Conservation (phyloP, 345 rosid genomes). For the Arabis hirsuta region DNA sequence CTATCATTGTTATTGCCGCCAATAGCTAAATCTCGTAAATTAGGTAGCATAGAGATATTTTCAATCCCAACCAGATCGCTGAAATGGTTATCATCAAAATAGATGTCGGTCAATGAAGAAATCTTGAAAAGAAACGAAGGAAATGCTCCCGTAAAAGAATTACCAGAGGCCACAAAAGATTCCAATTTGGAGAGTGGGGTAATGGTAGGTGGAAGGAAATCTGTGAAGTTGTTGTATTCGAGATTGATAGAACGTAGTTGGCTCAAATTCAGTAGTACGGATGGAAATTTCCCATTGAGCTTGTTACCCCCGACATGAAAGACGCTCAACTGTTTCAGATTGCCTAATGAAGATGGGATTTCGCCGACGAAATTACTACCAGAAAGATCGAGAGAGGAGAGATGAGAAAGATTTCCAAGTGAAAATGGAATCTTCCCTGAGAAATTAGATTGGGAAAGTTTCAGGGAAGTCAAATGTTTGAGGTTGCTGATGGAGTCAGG, state of each 20-base stretch:
- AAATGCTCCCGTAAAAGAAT: neutral
- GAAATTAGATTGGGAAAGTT: neutral
- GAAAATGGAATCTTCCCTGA: neutral
- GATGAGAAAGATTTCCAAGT: too few species aligned
- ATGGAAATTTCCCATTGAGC: constrained; percentile 30
- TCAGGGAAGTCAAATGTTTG: too few species aligned
- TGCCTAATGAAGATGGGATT: neutral
- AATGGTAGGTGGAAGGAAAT: neutral
- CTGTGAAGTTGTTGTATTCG: neutral
- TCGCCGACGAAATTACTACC: too few species aligned
- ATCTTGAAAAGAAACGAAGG: neutral
- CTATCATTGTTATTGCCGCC: neutral
- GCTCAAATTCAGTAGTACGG: neutral
- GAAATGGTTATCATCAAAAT: neutral
- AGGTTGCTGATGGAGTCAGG: too few species aligned
- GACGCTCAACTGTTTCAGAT: neutral
- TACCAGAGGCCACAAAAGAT: fast-evolving
- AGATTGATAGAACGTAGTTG: neutral
- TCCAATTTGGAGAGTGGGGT: constrained; percentile 5
- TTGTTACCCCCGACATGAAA: neutral
- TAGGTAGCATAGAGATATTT: neutral
- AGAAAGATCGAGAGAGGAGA: too few species aligned
- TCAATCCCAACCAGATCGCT: neutral
- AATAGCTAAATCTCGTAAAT: fast-evolving
- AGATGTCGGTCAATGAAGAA: neutral